Evolutionary conservation across 257 asterid genomes (phyloP).

Genomic region (Solanum gracilifrons): DNA sequence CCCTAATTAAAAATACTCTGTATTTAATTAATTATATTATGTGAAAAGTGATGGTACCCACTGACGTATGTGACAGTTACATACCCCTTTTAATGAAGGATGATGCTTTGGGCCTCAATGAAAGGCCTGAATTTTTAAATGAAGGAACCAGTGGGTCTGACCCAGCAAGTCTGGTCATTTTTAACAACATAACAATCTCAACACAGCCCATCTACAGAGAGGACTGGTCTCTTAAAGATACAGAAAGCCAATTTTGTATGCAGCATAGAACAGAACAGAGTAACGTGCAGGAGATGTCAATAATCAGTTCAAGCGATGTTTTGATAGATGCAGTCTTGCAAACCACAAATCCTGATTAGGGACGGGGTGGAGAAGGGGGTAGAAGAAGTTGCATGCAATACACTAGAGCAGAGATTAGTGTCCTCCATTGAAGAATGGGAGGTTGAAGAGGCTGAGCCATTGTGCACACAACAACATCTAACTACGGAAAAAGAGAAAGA

Average conservation of each 20-base stretch:
- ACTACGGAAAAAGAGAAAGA: not conserved
- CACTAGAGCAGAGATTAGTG: not conserved
- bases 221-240: not conserved
- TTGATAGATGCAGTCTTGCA: not conserved
- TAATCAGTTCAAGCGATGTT: not conserved
- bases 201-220: not conserved
- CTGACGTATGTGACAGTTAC: too few species aligned
- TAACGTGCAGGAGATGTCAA: not conserved
- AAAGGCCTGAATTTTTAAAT: too few species aligned
- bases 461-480: not conserved
- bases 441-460: not conserved
- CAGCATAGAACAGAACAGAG: not conserved
- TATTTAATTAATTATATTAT: too few species aligned
- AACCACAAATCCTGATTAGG: not conserved
- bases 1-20: too few species aligned
- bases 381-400: not conserved
- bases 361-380: not conserved
- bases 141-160: not conserved
- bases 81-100: too few species aligned
- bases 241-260: not conserved
- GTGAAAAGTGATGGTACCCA: too few species aligned
- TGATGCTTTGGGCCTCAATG: too few species aligned
- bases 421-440: not conserved
- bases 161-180: not conserved
- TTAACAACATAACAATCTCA: not conserved